Evolutionary conservation across 495 filamentous ascomycete genomes (phyloP).

Genomic region (Hypoxylon cercidicola): DNA sequence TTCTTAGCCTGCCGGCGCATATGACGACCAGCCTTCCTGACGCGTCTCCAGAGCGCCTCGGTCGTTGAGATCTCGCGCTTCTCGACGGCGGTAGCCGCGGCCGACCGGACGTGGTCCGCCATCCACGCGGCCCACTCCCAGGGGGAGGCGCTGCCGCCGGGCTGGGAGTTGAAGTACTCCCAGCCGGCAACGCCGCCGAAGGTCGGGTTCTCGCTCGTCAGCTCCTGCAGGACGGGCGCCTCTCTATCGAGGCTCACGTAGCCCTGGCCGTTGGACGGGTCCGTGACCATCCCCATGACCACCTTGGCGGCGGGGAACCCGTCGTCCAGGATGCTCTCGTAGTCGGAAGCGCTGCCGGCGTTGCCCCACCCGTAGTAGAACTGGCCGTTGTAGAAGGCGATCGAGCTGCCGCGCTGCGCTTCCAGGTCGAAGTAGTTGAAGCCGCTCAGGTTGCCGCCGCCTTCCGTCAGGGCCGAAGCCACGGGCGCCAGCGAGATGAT

Average conservation of each 20-base stretch:
- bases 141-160: conserved; percentile 66
- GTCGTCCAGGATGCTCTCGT: conserved; percentile 69
- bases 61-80: conserved; percentile 36
- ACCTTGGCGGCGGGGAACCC: conserved; percentile 73
- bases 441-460: conserved; percentile 70
- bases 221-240: conserved; percentile 48
- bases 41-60: conserved; percentile 37
- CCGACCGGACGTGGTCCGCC: conserved; percentile 41
- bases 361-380: conserved; percentile 89
- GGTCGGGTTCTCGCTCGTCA: conserved; percentile 50
- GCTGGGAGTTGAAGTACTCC: conserved; percentile 84
- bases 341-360: conserved; percentile 64
- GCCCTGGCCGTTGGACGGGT: conserved; percentile 72
- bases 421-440: conserved; percentile 82
- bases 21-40: conserved; percentile 38
- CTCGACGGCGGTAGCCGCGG: conserved; percentile 17
- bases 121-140: conserved; percentile 73
- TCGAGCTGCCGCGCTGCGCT: conserved; percentile 68
- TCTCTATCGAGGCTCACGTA: conserved; percentile 52
- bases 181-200: conserved; percentile 88
- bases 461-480: conserved; percentile 71
- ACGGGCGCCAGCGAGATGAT: conserved; percentile 84
- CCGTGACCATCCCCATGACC: conserved; percentile 77
- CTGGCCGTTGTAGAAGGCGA: conserved; percentile 82
- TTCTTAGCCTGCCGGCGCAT: conserved; percentile 43